Evolutionary conservation across 2,329 filamentous ascomycete species (phyloP).

Genomic region (Cercospora janseana): DNA sequence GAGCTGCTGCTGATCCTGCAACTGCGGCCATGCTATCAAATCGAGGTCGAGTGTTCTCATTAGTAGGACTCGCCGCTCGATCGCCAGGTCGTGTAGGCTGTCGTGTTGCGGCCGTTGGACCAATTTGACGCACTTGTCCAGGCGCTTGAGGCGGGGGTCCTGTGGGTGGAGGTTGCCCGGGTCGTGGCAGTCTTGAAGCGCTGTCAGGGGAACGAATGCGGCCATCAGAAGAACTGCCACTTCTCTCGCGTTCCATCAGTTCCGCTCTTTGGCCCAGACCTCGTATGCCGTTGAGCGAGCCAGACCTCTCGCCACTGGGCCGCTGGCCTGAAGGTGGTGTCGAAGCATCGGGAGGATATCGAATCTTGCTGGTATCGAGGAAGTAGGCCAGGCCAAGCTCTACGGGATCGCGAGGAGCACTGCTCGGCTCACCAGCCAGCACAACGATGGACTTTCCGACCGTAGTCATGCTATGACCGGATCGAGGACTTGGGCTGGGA

Average conservation of each 20-base stretch:
- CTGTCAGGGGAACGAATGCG: conserved; percentile 28
- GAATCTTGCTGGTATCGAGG: conserved; percentile 91
- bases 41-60: conserved; percentile 31
- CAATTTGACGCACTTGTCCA: conserved; percentile 49
- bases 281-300: conserved; percentile 18
- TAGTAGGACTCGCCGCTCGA: conserved; percentile 33
- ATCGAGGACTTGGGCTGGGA: conserved; percentile 85
- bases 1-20: conserved; percentile 14
- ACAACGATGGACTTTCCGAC: conserved; percentile 91
- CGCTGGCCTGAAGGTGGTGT: conserved; percentile 32
- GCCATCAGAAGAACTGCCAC: conserved; percentile 27
- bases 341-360: conserved; percentile 71
- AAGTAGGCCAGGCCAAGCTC: conserved; percentile 89
- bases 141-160: conserved; percentile 66
- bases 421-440: conserved; percentile 90
- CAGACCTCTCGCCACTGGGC: conserved; percentile 36
- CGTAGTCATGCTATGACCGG: conserved; percentile 96
- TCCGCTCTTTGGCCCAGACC: conserved; percentile 26
- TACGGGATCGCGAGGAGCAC: conserved; percentile 72
- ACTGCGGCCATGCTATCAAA: conserved; percentile 27
- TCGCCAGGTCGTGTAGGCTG: conserved; percentile 35
- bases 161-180: conserved; percentile 58
- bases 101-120: conserved; percentile 26
- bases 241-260: conserved; percentile 33
- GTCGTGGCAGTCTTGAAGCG: conserved; percentile 36